Base-by-base conservation (phyloP, 2,329 filamentous ascomycete species). In the Neopestalotiopsis rosae region DNA sequence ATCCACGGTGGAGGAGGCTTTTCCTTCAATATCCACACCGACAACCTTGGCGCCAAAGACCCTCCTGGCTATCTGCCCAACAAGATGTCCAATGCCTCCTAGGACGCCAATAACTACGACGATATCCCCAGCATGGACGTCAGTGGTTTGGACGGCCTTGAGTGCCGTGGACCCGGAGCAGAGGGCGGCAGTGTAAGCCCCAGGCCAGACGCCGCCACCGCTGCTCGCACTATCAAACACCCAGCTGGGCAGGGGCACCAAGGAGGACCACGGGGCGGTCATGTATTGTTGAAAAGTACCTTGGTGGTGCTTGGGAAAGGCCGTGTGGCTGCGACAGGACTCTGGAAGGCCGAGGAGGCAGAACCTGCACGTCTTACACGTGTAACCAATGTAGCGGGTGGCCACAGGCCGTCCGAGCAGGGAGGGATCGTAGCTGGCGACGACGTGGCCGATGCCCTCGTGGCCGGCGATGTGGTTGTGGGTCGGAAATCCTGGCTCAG, bases 381-480 rank as follows among this genome's bases (percentile, higher is more conserved):
- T 14, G 14, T 13, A 28, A 1, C 56, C 56, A 13, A 59, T 28
- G 56, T 59, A 59, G 30, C 30, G 56, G 7, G 30, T 28, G 2
- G 24, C 56, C 24, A 32, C 56, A 0, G 56, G 10, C 20, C 56
- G 56, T 28, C 20, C 56, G 56, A 32, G 56, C 9, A 59, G 56
- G 10, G 13, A 59, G 20, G 56, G 30, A 13, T 59, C 56, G 56
- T 59, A 32, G 30, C 24, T 28, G 10, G 20, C 30, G 9, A 59
- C 56, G 13, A 59, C 30, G 12, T 28, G 20, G 2, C 56, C 56
- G n/a, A 59, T 59, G 30, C 56, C 56, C 30, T 59, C 56, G 17
- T 59, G 56, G 10, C 56, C 56, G 7, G 56, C 56, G 30, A 59
- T 59, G 20, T 59, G 56, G n/a, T 30, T 59, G 10, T 59, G 56